phyloP scores from a whole-genome alignment of 805 yeast species.

The Cyberlindnera euphorbiae region DNA sequence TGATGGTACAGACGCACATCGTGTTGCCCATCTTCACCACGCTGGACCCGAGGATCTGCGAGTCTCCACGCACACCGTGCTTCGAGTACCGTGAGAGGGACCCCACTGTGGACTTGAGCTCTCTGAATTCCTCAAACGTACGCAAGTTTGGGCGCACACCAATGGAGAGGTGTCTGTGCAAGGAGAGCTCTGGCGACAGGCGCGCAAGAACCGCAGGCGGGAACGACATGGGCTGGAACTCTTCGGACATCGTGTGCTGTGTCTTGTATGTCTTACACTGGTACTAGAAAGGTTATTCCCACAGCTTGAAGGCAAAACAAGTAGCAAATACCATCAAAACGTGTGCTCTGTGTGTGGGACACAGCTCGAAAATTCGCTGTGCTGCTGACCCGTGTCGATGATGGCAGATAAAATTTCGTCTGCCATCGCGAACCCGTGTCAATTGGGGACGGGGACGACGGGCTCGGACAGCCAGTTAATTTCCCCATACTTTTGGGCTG shows the following conservation, averaged over 20 bases:
- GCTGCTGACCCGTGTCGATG: no score
- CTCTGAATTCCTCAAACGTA: slow-evolving; percentile 65
- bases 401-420: no score
- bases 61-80: slow-evolving; percentile 26
- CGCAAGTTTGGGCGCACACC: slow-evolving; percentile 78
- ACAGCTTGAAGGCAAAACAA: background rate
- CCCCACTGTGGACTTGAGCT: slow-evolving; percentile 41
- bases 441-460: no score
- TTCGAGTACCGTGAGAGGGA: slow-evolving; percentile 34
- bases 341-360: no score
- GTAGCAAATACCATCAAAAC: no score
- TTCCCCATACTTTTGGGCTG: no score
- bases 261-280: background rate
- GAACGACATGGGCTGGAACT: slow-evolving; percentile 46
- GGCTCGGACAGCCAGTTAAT: no score
- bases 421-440: no score
- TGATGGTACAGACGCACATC: slow-evolving; percentile 64
- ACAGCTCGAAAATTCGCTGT: no score
- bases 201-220: slow-evolving; percentile 81
- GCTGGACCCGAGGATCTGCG: slow-evolving; percentile 57
- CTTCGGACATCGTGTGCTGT: slow-evolving; percentile 3
- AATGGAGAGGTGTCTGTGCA: slow-evolving; percentile 69
- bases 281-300: background rate
- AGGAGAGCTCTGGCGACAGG: slow-evolving; percentile 78
- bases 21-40: slow-evolving; percentile 69